Percentiles rank a stretch among this genome's conserved stretches.
Conservation (phyloP, 2,329 filamentous ascomycete species). For the Ceratocystis alfenasii region DNA sequence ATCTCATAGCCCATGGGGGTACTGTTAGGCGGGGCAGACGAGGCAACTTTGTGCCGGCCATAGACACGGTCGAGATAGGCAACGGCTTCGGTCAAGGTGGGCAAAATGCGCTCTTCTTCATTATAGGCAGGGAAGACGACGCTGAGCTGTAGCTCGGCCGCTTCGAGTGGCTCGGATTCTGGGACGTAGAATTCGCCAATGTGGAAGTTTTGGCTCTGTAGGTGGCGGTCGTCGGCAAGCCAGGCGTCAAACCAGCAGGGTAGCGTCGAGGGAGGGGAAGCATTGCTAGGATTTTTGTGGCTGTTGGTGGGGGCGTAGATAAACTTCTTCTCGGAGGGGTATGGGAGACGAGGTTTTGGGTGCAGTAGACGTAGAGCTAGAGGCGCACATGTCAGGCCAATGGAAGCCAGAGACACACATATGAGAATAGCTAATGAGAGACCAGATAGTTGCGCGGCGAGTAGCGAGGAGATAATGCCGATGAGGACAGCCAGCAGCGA, state of each 20-base stretch:
- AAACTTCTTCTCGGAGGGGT: slow-evolving; percentile 74
- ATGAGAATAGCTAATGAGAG: slow-evolving; percentile 17
- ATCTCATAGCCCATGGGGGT: slow-evolving; percentile 68
- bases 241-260: slow-evolving; percentile 82
- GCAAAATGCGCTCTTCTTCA: slow-evolving; percentile 68
- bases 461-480: not conserved
- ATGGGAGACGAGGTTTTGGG: slow-evolving; percentile 62
- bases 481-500: slow-evolving; percentile 5
- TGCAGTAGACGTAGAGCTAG: slow-evolving; percentile 60
- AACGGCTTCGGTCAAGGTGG: slow-evolving; percentile 83
- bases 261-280: slow-evolving; percentile 36
- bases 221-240: slow-evolving; percentile 45
- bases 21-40: slow-evolving; percentile 23
- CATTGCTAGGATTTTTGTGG: not conserved
- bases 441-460: slow-evolving; percentile 5
- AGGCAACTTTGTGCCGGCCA: slow-evolving; percentile 37
- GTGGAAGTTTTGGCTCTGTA: slow-evolving; percentile 23
- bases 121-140: slow-evolving; percentile 95
- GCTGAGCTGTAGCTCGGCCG: slow-evolving; percentile 72
- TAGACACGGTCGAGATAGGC: slow-evolving; percentile 71
- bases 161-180: slow-evolving; percentile 51
- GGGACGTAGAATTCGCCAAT: slow-evolving; percentile 34
- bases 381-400: slow-evolving; percentile 13
- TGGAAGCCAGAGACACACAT: not conserved
- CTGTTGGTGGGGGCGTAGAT: slow-evolving; percentile 55